Evolutionary conservation across 805 yeast genomes (phyloP).

Genomic region (Hanseniaspora lindneri): DNA sequence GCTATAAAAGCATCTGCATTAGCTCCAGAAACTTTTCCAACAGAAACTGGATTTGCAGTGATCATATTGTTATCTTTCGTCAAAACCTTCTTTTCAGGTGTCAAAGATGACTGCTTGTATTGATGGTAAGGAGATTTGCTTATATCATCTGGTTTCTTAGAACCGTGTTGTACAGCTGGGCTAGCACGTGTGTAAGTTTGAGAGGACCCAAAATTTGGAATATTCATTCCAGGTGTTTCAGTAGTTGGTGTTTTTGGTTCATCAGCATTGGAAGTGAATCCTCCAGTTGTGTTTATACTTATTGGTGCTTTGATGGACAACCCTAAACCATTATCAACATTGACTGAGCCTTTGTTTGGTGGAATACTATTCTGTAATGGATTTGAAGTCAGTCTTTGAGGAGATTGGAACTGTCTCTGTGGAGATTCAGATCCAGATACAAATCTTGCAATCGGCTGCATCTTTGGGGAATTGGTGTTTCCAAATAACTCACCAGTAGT

Average conservation of each 20-base stretch:
- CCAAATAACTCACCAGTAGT: conserved; percentile 29
- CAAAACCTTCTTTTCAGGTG: not conserved
- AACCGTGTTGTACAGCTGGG: too few relatives aligned
- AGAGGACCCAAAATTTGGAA: not conserved
- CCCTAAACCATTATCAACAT: not conserved
- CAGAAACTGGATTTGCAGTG: conserved; percentile 4
- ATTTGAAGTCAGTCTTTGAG: conserved; percentile 15
- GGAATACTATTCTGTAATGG: conserved; percentile 16
- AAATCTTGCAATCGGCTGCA: conserved; percentile 25
- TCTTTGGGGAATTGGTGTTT: conserved; percentile 25
- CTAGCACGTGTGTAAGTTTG: too few relatives aligned
- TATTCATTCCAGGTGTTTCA: not conserved
- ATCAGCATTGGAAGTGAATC: not conserved
- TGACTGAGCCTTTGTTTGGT: not conserved
- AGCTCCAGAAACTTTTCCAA: conserved; percentile 11
- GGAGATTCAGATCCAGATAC: conserved; percentile 19
- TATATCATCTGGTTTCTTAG: not conserved
- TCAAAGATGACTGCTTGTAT: not conserved
- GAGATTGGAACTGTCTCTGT: conserved; percentile 18
- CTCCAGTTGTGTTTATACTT: not conserved
- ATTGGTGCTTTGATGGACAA: not conserved
- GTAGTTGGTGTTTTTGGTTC: not conserved
- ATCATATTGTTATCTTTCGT: not conserved
- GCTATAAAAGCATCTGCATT: conserved; percentile 5
- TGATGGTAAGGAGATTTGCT: conserved; percentile 9